Evolutionary conservation across 495 filamentous ascomycete genomes (phyloP), one percentile per base, ranked within the genome.

Genomic region (Amniculicola lignicola): DNA sequence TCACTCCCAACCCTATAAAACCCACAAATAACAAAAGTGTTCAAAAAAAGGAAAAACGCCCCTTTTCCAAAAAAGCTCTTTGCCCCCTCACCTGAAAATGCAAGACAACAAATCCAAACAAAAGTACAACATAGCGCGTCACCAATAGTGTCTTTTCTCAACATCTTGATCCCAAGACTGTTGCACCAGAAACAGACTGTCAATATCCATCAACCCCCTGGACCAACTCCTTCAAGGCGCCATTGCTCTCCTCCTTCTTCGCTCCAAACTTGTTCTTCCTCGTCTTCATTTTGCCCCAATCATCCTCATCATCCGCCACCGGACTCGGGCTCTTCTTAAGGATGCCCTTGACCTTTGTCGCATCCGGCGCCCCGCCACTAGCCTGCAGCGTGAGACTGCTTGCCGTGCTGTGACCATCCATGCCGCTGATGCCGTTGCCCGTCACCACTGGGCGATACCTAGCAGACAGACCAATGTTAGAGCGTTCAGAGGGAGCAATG

Each of bases 401-500:
- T 10, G 48, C 38, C n/a, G 29, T 49, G 5, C 42, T 49, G 3
- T 10, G 19, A 15, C 46, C 24, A 40, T 63, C 54, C 14, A 6
- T 9, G n/a, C 29, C 29, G 29, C n/a, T 51, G 36, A 29, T 29
- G 28, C 33, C 42, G 18, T 15, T 37, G 24, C 38, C 54, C 1
- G 55, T 60, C 4, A 36, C 51, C 6, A 98, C 90, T 0, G 94
- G 91, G 12, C 94, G 83, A 71, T 98, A 98, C n/a, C 93, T 83
- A 29, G 88, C 83, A 21, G 92, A 88, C 42, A 92, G 74, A 2
- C 93, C 94, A 51, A 96, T 78, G 67, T 90, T 97, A 72, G 89
- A 96, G 43, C 93, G 85, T 72, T 98, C 93, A 0, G 88, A 95
- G 3, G 93, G 94, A 3, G 93, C 91, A 51, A 97, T 92, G 3